Evolutionary conservation across 2,329 filamentous ascomycete genomes (phyloP), one percentile per base, ranked within the genome.

Genomic region (Ambrosiella cleistominuta): DNA sequence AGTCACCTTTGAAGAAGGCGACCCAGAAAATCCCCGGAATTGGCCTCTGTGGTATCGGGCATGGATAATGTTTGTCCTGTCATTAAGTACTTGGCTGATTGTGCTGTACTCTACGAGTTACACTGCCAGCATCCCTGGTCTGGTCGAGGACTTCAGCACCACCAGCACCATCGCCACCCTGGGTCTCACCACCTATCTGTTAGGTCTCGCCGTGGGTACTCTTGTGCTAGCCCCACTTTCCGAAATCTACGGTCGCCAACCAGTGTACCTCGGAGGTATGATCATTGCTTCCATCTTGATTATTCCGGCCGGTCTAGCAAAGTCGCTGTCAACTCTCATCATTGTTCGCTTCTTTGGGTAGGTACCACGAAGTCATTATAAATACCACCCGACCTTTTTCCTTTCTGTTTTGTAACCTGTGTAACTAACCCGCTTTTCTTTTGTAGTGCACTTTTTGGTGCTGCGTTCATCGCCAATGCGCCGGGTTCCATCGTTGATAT

Each of bases 401-500:
- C 55, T 66, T 37, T 67, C 67, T 19, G 59, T 27, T 64, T 65
- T 62, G 65, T 68, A 54, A 66, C 69, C 13, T 8, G 36, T 38
- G 13, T 44, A 12, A 42, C 6, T 44, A 37, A 53, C 49, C 40
- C n/a, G 44, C 44, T 42, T 40, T 71, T 38, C 19, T 39, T 47
- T 39, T 17, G 13, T 39, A 60, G 73, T 37, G 85, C 83, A 7
- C 69, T 88, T 58, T 87, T 83, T 56, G 85, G 87, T 2, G 79
- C 86, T 5, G 87, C 85, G 47, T 85, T 94, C 80, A 82, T 95
- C 35, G 81, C 82, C 11, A 95, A 94, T 66, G 81, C 85, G 1
- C 88, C 89, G 0, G 90, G 89, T 1, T 88, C 83, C 7, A 79
- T 95, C 9, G 82, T 86, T 36, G 90, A 96, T 67, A 83, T 95